Base-by-base conservation (phyloP, 169 alveolate species). In the Eimeria necatrix region DNA sequence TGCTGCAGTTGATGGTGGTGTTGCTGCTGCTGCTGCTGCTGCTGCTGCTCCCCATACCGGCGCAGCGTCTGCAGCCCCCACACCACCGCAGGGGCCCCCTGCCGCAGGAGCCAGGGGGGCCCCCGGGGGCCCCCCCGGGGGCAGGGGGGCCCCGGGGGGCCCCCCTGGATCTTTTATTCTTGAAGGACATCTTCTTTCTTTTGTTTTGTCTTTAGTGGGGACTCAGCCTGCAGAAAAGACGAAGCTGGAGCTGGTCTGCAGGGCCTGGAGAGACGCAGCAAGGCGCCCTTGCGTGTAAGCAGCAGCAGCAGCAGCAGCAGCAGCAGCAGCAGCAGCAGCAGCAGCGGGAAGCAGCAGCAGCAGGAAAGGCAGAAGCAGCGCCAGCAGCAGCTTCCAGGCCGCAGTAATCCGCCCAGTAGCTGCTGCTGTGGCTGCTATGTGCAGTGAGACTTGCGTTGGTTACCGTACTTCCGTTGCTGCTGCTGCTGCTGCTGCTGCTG, bases 181-280 rank as follows among this genome's bases (percentile, higher is more conserved):
- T 18, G 49, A 53, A 16, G 18, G 70, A 2, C 88, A 78, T 10
- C 52, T 78, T 48, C 70, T 78, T 20, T 53, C 88, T 7, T 48
- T 49, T 49, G 56, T 78, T n/a, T n/a, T 78, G 68, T 48, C 88
- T 7, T 52, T 49, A 22, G 88, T 78, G 8, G 88, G 88, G 22
- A 24, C 18, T 10, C 88, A 78, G 24, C 52, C 88, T 6, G 88
- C 88, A 48, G 88, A 78, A 52, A 78, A 78, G 20, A 70, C 88
- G 6, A 18, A 53, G 7, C 18, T 78, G 4, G 49, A 60, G 0
- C 88, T 4, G 4, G 88, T 78, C 52, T 78, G 88, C 51, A 53
- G 68, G 8, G 4, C 6, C 24, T 78, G 88, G 88, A 78, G 70
- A 59, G 68, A 78, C 14, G 88, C 26, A 4, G 41, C 49, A 64